Evolutionary conservation across 495 filamentous ascomycete genomes (phyloP).

Genomic region (Penicillium macrosclerotiorum): DNA sequence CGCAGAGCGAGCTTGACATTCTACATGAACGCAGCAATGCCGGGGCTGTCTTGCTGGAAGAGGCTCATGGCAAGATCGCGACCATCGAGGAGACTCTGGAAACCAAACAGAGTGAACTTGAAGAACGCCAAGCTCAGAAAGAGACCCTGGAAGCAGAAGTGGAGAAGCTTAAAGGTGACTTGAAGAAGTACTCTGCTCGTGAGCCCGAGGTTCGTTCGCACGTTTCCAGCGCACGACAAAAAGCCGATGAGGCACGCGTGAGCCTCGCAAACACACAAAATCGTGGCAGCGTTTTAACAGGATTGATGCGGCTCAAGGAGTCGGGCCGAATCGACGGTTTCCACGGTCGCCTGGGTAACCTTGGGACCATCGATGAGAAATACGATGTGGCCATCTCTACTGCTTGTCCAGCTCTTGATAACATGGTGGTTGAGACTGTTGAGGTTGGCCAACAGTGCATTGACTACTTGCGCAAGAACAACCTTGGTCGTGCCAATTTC

Average conservation of each 20-base stretch:
- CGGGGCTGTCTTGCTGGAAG: constrained; percentile 75
- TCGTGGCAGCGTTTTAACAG: constrained; percentile 86
- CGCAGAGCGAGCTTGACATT: constrained; percentile 91
- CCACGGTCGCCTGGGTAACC: constrained; percentile 90
- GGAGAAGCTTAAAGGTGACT: constrained; percentile 63
- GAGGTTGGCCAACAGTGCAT: constrained; percentile 96
- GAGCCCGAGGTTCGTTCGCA: constrained; percentile 79
- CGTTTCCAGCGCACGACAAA: constrained; percentile 84
- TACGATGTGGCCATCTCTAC: constrained; percentile 98
- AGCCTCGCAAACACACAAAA: constrained; percentile 86
- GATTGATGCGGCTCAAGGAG: constrained; percentile 90
- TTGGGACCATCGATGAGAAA: constrained; percentile 90
- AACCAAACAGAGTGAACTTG: constrained; percentile 69
- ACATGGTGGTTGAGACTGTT: constrained; percentile 92
- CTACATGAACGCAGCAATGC: constrained; percentile 84
- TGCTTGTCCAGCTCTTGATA: constrained; percentile 85
- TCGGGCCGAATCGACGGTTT: constrained; percentile 96
- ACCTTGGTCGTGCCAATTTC: constrained; percentile 94
- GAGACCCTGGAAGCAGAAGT: constrained; percentile 71
- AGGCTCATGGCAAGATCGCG: constrained; percentile 75
- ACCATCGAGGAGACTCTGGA: constrained; percentile 66
- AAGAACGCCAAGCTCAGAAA: constrained; percentile 71
- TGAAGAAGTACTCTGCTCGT: constrained; percentile 66
- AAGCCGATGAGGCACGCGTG: constrained; percentile 90
- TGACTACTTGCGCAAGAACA: constrained; percentile 94